Conservation (phyloP, 139 green algal species). For the Marvania coccoides region DNA sequence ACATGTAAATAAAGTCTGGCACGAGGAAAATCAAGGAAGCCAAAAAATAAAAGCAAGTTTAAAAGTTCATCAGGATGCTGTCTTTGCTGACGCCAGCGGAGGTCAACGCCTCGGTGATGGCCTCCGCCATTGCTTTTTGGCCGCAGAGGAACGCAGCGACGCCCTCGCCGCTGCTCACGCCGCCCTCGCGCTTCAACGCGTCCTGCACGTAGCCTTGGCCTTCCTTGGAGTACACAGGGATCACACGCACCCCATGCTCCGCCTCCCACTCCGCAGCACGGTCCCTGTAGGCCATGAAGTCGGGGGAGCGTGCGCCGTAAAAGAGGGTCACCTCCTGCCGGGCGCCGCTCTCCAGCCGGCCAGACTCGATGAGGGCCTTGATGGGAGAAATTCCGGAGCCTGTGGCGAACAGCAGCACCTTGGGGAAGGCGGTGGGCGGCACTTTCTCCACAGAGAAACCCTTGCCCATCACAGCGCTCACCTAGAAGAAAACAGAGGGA, state of each 20-base stretch:
- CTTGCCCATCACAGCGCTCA: conserved; percentile 65
- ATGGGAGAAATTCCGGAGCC: conserved; percentile 67
- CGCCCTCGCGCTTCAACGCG: conserved; percentile 42
- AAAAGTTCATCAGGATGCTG: conserved; percentile 68
- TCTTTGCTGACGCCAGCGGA: conserved; percentile 47
- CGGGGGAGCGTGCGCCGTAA: conserved; percentile 57
- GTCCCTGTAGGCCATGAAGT: conserved; percentile 31
- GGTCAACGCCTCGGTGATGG: conserved; percentile 51
- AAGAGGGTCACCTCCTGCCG: conserved; percentile 57
- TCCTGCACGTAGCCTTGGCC: conserved; percentile 68
- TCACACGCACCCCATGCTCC: conserved; percentile 50
- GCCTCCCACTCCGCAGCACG: conserved; percentile 50
- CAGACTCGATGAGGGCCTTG: conserved; percentile 67
- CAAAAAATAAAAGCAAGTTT: conserved; percentile 13
- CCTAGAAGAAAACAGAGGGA: too few relatives aligned
- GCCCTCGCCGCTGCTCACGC: neutral
- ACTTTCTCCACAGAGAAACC: conserved; percentile 81
- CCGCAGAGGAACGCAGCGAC: conserved; percentile 68
- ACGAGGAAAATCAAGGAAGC: neutral
- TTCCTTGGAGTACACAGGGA: conserved; percentile 42
- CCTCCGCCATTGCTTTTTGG: conserved; percentile 80
- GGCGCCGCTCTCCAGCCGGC: conserved; percentile 30
- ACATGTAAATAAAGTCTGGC: neutral
- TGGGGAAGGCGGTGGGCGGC: conserved; percentile 42
- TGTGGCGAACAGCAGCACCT: conserved; percentile 75